Evolutionary conservation across 2,329 filamentous ascomycete genomes (phyloP).

Genomic region (Fusarium dlaminii): DNA sequence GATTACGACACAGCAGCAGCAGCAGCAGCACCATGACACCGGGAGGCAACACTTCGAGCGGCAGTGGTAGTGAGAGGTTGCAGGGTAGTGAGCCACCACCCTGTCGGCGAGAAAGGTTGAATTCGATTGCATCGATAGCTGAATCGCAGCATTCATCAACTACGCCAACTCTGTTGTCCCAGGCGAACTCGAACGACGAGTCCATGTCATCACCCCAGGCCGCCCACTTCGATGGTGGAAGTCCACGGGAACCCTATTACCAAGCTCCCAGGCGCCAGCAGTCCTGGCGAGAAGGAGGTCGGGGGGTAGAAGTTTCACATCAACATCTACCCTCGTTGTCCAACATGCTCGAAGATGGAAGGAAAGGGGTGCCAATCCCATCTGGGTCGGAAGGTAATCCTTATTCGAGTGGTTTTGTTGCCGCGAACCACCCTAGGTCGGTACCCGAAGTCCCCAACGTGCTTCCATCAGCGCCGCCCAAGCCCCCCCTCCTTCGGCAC

Average conservation of each 20-base stretch:
- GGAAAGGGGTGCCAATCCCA: conserved; percentile 25
- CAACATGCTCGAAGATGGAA: conserved; percentile 56
- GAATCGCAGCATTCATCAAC: conserved; percentile 57
- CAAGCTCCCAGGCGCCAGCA: conserved; percentile 42
- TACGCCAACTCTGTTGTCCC: conserved; percentile 48
- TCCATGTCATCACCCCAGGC: conserved; percentile 54
- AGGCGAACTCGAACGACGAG: conserved; percentile 55
- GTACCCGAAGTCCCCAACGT: conserved; percentile 39
- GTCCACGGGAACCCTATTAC: conserved; percentile 40
- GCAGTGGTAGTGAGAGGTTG: conserved; percentile 58
- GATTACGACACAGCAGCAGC: conserved; percentile 50
- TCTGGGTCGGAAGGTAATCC: conserved; percentile 36
- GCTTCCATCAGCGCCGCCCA: conserved; percentile 42
- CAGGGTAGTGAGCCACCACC: conserved; percentile 60
- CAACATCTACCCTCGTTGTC: conserved; percentile 58
- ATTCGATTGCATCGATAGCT: conserved; percentile 57
- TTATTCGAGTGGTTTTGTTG: conserved; percentile 43
- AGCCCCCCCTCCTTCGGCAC: conserved; percentile 55
- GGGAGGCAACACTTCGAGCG: conserved; percentile 49
- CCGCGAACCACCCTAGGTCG: conserved; percentile 45
- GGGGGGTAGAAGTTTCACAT: conserved; percentile 29
- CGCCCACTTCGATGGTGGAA: conserved; percentile 49
- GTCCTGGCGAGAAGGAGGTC: conserved; percentile 41
- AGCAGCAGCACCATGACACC: conserved; percentile 51
- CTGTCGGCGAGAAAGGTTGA: conserved; percentile 57